Base-by-base conservation (phyloP, 495 filamentous ascomycete genomes). In the Parmelia sp. region DNA sequence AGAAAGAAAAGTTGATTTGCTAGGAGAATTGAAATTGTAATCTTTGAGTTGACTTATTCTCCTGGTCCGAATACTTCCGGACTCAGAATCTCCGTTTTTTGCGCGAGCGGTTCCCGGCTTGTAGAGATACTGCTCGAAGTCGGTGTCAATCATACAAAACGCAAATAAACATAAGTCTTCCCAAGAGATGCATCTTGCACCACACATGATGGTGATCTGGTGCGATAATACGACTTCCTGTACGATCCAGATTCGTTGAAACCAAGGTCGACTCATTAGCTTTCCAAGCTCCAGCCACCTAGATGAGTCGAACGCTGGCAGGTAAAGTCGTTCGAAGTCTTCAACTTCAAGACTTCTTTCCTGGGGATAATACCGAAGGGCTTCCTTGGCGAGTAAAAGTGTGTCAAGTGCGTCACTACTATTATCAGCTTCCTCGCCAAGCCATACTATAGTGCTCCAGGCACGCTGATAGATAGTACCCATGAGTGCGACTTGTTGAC, bases 401-500 rank as follows among this genome's bases (percentile, higher is more conserved):
- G 37, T 36, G 9, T 61, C 58, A 21, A 55, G 10, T 56, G 62
- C 62, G 27, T 44, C 45, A 25, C 49, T 61, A 31, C 53, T 68
- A 29, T 65, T 55, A n/a, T 68, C 57, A 29, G 57, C 66, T 55
- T 65, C 71, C n/a, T 68, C 60, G n/a, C 73, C 74, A 17, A 74
- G 66, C 74, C 72, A 76, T 0, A 70, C 68, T 12, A 70, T 57
- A 33, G 70, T 73, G 15, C 36, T 58, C 60, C 57, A 60, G 19
- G 73, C 69, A 9, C 61, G 62, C 23, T 64, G 49, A 58, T 73
- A 74, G 19, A 77, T 75, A 0, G 36, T 63, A 15, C 55, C 47
- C 74, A 77, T 77, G 6, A 69, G 65, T 21, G 51, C 27, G 25
- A 77, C 68, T 65, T 77, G 72, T 12, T 65, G 62, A 21, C 63